Percentiles rank a stretch among this genome's conserved stretches.
Evolutionary conservation across 345 rosid species (phyloP).

Genomic region (Pistacia atlantica): DNA sequence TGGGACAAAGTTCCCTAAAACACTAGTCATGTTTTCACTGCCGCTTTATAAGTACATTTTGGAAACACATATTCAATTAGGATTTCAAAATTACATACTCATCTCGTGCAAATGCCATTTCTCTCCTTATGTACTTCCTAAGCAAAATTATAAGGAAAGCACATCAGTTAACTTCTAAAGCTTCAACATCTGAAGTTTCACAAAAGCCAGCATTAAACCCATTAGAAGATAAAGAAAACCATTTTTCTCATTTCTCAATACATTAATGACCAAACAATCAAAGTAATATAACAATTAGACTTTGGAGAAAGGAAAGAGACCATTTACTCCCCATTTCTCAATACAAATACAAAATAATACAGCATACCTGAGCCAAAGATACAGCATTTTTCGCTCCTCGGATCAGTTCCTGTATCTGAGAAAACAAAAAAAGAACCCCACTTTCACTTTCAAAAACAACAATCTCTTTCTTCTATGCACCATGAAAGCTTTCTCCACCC

Average conservation of each 20-base stretch:
- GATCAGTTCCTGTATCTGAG: conserved; percentile 80
- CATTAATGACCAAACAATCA: conserved; percentile 3
- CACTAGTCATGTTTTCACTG: background rate
- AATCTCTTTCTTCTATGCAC: conserved; percentile 6
- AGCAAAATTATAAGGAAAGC: background rate
- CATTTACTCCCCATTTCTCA: conserved; percentile 17
- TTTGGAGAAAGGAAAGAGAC: conserved; percentile 24
- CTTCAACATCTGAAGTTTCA: conserved; percentile 11
- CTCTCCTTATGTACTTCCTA: background rate
- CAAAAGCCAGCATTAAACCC: conserved; percentile 11
- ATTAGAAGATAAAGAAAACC: conserved; percentile 1
- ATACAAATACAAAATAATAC: conserved; percentile 12
- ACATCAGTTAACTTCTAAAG: conserved; percentile 11
- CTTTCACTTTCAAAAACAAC: conserved; percentile 18
- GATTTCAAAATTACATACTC: background rate
- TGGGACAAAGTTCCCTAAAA: conserved; percentile 7
- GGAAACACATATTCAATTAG: background rate
- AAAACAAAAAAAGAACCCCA: conserved; percentile 31
- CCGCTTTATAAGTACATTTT: background rate
- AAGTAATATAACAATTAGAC: background rate
- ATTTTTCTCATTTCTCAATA: conserved; percentile 27
- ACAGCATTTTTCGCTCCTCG: conserved; percentile 61
- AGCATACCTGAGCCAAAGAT: conserved; percentile 91
- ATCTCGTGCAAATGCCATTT: conserved; percentile 1
- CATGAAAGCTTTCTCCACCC: conserved; percentile 16